Evolutionary conservation across 2,329 filamentous ascomycete species (phyloP), one percentile per base, ranked within the genome.

Genomic region (Pyrenophora seminiperda): DNA sequence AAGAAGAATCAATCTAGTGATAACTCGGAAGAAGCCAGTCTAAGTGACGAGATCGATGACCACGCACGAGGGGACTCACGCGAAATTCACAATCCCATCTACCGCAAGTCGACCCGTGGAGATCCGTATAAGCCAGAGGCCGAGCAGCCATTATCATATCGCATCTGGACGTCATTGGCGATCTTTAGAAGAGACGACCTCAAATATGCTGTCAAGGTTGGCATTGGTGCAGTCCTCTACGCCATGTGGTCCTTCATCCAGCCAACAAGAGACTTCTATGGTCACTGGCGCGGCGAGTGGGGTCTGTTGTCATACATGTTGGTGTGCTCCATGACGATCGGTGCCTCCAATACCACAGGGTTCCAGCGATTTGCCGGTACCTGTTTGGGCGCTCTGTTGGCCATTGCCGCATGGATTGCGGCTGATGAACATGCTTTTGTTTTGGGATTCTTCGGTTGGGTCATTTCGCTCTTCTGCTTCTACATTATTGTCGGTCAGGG

Each of bases 231-330:
- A 10, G 83, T 91, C 4, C 75, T 97, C 0, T 97, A 93, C 77
- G 93, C 91, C 14, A 84, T 94, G 72, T 89, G 95, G 61, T 88
- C 94, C 2, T 99, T 96, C 66, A 82, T 97, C 27, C 83, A 86
- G 1, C 77, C 81, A 7, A 96, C 91, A 2, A 81, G 91, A 43
- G 89, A 89, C 0, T 81, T 88, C 15, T 99, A 97, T 70, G 81
- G 85, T 43, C 87, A 88, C 64, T 97, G 92, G 91, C 82, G 93
- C 70, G 93, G 93, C 22, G 94, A 99, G 79, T 99, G 94, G 94
- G 94, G 94, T 17, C 80, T 99, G 2, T 74, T 99, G 47, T 96
- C 91, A 0, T 97, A 96, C 77, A 97, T 97, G 93, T 86, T 97
- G 67, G 94, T 99, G 18, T 96, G 92, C 69, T 91, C 90, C 30